Conservation (phyloP, 768 basidiomycete genomes). For the Floccularia luteovirens region DNA sequence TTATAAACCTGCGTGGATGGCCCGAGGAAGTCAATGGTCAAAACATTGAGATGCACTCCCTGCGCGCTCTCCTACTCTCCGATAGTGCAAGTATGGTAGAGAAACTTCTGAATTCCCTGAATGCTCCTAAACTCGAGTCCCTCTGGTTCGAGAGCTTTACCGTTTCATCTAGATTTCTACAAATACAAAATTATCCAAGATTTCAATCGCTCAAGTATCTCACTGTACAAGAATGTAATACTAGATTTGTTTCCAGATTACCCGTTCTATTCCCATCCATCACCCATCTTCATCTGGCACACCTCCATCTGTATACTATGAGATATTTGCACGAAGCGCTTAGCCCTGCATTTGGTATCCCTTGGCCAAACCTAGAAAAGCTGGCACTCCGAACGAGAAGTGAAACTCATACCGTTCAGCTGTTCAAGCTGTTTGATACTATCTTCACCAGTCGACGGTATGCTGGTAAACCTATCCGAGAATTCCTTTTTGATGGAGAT, state of each 20-base stretch:
- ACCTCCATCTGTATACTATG: conserved; percentile 13
- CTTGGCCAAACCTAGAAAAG: conserved; percentile 15
- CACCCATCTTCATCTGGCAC: conserved; percentile 21
- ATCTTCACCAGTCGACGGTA: conserved; percentile 11
- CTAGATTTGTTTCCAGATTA: not conserved
- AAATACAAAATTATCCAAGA: conserved; percentile 11
- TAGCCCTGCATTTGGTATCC: conserved; percentile 3
- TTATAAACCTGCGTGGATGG: conserved; percentile 12
- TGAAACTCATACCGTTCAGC: conserved; percentile 12
- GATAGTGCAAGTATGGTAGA: conserved; percentile 15
- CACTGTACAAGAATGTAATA: conserved; percentile 11
- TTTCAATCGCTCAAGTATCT: conserved; percentile 26
- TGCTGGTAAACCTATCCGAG: conserved; percentile 11
- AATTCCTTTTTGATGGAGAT: conserved; percentile 21
- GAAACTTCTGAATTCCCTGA: conserved; percentile 18
- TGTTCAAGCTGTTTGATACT: conserved; percentile 10
- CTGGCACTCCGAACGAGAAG: conserved; percentile 19
- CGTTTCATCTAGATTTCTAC: conserved; percentile 13
- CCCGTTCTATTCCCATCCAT: conserved; percentile 20
- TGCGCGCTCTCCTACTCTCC: conserved; percentile 20
- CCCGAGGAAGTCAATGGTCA: conserved; percentile 8
- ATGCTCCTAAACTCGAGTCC: conserved; percentile 22
- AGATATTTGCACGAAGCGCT: conserved; percentile 12
- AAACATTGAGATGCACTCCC: conserved; percentile 12
- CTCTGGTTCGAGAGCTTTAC: conserved; percentile 24